Base-by-base conservation (phyloP, 2,329 filamentous ascomycete genomes). In the Xylariaceae sp. region DNA sequence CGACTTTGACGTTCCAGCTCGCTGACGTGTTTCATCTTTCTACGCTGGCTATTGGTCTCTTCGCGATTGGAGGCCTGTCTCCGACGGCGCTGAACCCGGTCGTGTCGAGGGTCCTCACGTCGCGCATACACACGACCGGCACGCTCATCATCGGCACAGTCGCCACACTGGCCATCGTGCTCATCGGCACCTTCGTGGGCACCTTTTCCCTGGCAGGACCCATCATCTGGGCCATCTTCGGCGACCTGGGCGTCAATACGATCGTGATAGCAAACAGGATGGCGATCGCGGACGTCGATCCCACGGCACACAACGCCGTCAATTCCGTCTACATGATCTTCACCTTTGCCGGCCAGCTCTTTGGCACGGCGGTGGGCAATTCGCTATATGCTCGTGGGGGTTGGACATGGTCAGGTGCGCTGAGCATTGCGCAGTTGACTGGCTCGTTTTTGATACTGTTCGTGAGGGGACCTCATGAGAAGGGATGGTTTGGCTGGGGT, bases 271-370 rank as follows among this genome's bases (percentile, higher is more conserved):
- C 56, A 3, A 61, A 55, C 23, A 45, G 60, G 5, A 50, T 58
- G 36, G 56, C 56, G 3, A 57, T 62, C 31, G 50, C 57, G 5
- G 48, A 47, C 3, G 57, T 61, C 0, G 52, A 55, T 14, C 47
- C 54, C 3, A 59, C 50, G 11, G 54, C 55, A 1, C 53, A 64
- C 28, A 66, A 57, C 33, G 60, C 62, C 2, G 59, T 66, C 34
- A 70, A 58, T 12, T 55, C 59, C 0, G 54, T 59, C 5, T 62
- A 58, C 16, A 62, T 62, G 59, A 52, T 62, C 11, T 50, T 52
- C 28, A 58, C 53, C 0, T 62, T 62, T 36, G 51, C 48, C 18
- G 59, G 60, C 1, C 57, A 62, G 38, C 47, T 62, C 5, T 59
- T 57, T 11, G 59, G 60, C 1, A 62, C 59, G 0, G 52, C 55